Percentiles rank a stretch among this genome's conserved stretches.
These are phyloP conservation scores for Peltaster fructicola DNA, from an alignment of 2,329 filamentous ascomycete species.

Conservation along the genomic window DNA sequence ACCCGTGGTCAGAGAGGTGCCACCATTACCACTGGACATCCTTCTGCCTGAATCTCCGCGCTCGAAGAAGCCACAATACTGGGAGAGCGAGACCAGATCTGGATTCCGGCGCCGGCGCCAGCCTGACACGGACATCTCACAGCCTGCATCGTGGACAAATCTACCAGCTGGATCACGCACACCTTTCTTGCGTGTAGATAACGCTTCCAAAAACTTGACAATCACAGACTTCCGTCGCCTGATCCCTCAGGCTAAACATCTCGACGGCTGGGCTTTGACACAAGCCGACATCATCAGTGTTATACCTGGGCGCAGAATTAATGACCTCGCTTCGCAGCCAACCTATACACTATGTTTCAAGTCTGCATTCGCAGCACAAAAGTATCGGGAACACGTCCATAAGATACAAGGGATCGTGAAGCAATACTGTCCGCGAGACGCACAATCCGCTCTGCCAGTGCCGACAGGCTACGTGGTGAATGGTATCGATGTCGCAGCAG, in stretches of 20 bases:
- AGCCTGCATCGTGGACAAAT: too few relatives aligned
- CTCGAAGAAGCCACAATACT: too few relatives aligned
- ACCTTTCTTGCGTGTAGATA: slow-evolving; percentile 37
- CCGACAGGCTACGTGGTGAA: slow-evolving; percentile 26
- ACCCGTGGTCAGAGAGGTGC: too few relatives aligned
- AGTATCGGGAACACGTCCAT: slow-evolving; percentile 40
- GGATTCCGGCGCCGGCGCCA: too few relatives aligned
- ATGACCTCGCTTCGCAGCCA: slow-evolving; percentile 44
- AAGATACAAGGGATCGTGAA: slow-evolving; percentile 33
- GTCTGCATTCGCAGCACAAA: slow-evolving; percentile 36
- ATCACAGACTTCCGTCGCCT: slow-evolving; percentile 57
- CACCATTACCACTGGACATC: slow-evolving; percentile 16
- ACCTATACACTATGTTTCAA: slow-evolving; percentile 56
- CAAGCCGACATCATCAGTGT: slow-evolving; percentile 38
- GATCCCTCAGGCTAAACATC: slow-evolving; percentile 41
- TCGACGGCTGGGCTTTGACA: slow-evolving; percentile 44
- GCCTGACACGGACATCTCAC: too few relatives aligned
- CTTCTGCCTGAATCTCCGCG: too few relatives aligned
- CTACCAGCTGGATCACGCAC: slow-evolving; percentile 14
- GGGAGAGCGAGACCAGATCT: too few relatives aligned
- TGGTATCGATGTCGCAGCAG: slow-evolving; percentile 28
- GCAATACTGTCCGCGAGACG: slow-evolving; percentile 23
- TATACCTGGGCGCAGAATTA: slow-evolving; percentile 45
- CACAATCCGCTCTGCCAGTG: slow-evolving; percentile 25
- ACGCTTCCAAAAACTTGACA: slow-evolving; percentile 40